Evolutionary conservation across 257 asterid genomes (phyloP).

Genomic region (Solanum infundibuliforme): DNA sequence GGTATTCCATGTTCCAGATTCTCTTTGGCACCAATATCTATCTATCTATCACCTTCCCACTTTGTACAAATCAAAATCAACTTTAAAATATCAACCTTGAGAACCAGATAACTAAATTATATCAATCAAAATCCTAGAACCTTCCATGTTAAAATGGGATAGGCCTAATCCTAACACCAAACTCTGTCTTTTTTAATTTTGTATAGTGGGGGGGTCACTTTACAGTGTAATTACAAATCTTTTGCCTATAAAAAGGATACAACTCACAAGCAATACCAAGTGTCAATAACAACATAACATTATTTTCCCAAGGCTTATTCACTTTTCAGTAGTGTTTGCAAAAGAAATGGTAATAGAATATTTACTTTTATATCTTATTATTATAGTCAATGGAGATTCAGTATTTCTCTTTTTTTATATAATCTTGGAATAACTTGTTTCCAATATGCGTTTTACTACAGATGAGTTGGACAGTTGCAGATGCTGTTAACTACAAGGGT

Average conservation of each 20-base stretch:
- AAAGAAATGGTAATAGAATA: background rate
- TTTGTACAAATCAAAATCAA: background rate
- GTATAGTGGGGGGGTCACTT: slow-evolving; percentile 30
- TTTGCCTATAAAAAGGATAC: slow-evolving; percentile 44
- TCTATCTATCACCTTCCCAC: background rate
- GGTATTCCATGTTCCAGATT: slow-evolving; percentile 36
- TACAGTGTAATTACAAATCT: background rate
- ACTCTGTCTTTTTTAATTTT: slow-evolving; percentile 17
- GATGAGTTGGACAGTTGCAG: slow-evolving; percentile 40
- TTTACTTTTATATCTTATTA: background rate
- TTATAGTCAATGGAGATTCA: background rate
- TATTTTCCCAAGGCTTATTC: background rate
- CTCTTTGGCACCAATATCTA: slow-evolving; percentile 4
- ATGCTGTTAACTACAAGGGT: slow-evolving; percentile 77
- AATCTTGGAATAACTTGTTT: background rate
- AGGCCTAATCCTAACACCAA: slow-evolving; percentile 31
- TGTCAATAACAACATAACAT: background rate
- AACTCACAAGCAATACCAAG: slow-evolving; percentile 11
- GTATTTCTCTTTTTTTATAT: background rate
- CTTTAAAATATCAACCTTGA: background rate
- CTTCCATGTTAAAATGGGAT: slow-evolving; percentile 35
- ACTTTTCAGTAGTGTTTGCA: background rate
- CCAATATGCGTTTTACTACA: background rate
- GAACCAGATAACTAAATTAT: background rate
- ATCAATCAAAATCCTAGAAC: slow-evolving; percentile 23